Evolutionary conservation across 331 rosid species (phyloP), one percentile per base, ranked within the genome.

Genomic region (Quercus lobata): DNA sequence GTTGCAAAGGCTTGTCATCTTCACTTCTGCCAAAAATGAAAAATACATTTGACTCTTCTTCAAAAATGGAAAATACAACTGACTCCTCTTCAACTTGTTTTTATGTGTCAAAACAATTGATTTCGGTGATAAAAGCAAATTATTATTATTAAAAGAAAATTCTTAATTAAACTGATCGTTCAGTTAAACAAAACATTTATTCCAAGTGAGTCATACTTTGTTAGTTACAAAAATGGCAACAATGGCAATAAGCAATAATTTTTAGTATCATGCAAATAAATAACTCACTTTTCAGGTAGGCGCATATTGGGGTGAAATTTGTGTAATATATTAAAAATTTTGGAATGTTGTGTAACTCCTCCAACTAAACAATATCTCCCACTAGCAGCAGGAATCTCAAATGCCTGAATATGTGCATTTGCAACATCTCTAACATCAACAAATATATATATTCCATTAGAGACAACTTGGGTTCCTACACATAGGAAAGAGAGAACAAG

Each of bases 381-480:
- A 46, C 69, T 77, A 7, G 89, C 77, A 6, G 87, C 83, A 69
- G 35, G 68, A 86, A 63, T 61, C 72, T 86, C 87, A 77, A 68
- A 86, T n/a, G 89, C 87, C 1, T 77, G 71, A 84, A 84, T 27
- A 73, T 86, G 90, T 0, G 90, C 90, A 2, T 78, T 69, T 57
- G 85, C 87, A 70, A 86, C 90, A 78, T 83, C 87, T 74, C 78
- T 86, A 32, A 81, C 90, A 72, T 86, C 78, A 19, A 83, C 16
- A 87, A 87, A 83, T 19, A 75, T 81, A 17, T 63, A 83, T 52
- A n/a, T 22, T 1, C 2, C 0, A 78, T 83, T 83, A 18, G 25
- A 68, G 60, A 78, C 84, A 60, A 82, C 72, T 62, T 60, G 5
- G 4, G 84, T 75, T 17, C 86, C 90, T 87, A 72, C 63, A 66